Evolutionary conservation across 495 filamentous ascomycete species (phyloP).

Genomic region (Recurvomyces mirabilis): DNA sequence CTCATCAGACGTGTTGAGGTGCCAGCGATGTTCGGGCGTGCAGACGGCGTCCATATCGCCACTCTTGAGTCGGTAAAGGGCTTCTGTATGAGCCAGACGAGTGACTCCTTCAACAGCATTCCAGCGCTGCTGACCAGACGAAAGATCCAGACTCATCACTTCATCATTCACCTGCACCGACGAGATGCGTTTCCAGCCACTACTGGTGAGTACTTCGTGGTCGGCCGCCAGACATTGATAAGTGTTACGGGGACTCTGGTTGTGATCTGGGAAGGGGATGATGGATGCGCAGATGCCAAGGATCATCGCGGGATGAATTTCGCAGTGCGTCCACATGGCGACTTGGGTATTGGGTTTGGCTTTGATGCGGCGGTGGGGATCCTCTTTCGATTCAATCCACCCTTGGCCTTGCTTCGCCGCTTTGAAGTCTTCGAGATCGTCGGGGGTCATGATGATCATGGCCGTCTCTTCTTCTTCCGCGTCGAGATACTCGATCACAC

Average conservation of each 20-base stretch:
- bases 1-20: constrained; percentile 1
- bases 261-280: constrained; percentile 99
- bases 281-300: constrained; percentile 96
- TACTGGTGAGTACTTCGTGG: constrained; percentile 7
- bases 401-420: constrained; percentile 53
- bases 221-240: constrained; percentile 46
- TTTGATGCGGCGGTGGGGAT: constrained; percentile 71
- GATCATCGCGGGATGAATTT: constrained; percentile 99
- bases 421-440: constrained; percentile 67
- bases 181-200: constrained; percentile 7
- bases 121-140: background rate
- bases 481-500: constrained; percentile 88
- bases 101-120: constrained; percentile 1
- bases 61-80: constrained; percentile 5
- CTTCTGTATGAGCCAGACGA: constrained; percentile 2
- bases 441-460: constrained; percentile 98
- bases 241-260: no score
- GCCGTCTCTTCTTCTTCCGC: constrained; percentile 96
- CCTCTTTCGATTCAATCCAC: constrained; percentile 46
- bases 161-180: background rate
- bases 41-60: constrained; percentile 7
- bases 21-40: background rate
- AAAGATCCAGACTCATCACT: constrained; percentile 9
- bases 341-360: constrained; percentile 70
- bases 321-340: constrained; percentile 91